These are phyloP conservation scores for Casaregolazyma lundiana DNA, from an alignment of 1,139 yeast genomes.

Conservation along the genomic window DNA sequence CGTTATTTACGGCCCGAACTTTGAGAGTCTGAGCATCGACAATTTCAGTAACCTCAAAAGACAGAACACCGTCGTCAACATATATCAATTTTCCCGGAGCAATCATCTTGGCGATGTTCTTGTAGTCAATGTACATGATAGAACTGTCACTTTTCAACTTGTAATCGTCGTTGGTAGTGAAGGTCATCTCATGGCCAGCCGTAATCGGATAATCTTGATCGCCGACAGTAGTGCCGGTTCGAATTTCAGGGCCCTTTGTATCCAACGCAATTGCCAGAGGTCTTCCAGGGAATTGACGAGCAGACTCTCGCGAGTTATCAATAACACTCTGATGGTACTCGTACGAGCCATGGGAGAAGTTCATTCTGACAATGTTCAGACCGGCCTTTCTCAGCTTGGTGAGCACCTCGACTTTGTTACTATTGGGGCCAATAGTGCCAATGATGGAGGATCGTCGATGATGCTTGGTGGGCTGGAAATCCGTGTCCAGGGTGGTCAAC, in stretches of 20 bases:
- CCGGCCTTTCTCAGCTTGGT: slow-evolving; percentile 93
- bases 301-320: slow-evolving; percentile 95
- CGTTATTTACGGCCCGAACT: slow-evolving; percentile 88
- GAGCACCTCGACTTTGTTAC: slow-evolving; percentile 82
- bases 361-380: slow-evolving; percentile 95
- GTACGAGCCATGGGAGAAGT: slow-evolving; percentile 96
- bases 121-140: slow-evolving; percentile 87
- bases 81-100: slow-evolving; percentile 82
- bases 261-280: slow-evolving; percentile 98
- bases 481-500: slow-evolving; percentile 78
- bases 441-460: slow-evolving; percentile 94
- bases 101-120: slow-evolving; percentile 93
- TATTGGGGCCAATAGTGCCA: slow-evolving; percentile 97
- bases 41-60: slow-evolving; percentile 85
- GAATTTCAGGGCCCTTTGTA: slow-evolving; percentile 99
- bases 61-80: slow-evolving; percentile 96
- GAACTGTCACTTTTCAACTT: slow-evolving; percentile 66
- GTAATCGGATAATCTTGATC: slow-evolving; percentile 76
- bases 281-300: slow-evolving; percentile 84
- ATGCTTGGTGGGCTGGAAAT: slow-evolving; percentile 74
- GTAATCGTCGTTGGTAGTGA: slow-evolving; percentile 86
- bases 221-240: slow-evolving; percentile 90
- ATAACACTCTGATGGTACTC: slow-evolving; percentile 95
- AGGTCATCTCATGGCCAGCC: slow-evolving; percentile 84
- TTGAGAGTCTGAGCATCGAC: slow-evolving; percentile 73